Base-by-base conservation (phyloP, 345 rosid genomes). In the Firmiana major region DNA sequence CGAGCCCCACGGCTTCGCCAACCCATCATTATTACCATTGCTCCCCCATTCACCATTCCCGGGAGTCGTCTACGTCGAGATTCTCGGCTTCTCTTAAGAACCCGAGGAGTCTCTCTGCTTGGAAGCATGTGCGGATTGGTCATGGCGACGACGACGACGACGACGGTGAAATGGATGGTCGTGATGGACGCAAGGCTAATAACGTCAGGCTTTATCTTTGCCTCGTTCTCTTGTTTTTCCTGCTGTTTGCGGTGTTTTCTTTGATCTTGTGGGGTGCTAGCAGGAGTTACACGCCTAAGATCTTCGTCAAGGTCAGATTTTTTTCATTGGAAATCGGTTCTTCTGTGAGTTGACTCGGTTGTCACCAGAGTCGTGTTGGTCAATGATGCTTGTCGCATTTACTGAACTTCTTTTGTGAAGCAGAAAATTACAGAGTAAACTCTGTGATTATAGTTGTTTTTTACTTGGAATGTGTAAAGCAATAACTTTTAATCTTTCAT, bases 31-130 rank as follows among this genome's bases (percentile, higher is more conserved):
- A 81, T 87, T 95, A 93, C 83, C 96, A 93, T 72, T 87, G 92
- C 83, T 95, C 99, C 9, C 98, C 99, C 1, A 88, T 90, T 68
- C 99, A 95, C 81, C 99, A 93, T 86, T 95, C 99, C n/a, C 89
- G 98, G 7, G 99, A 95, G 85, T 95, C 99, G 12, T 94, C 98
- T 64, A 90, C 92, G 38, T 93, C 98, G 10, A 86, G 98, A 24
- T 92, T 92, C 92, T 89, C 98, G 6, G 96, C 90, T 60, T 85
- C 95, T 48, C 86, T 87, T 46, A 93, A 88, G 73, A 84, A 86
- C 79, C 91, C 91, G 6, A 75, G 81, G 51, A 82, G 76, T 49
- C 87, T 87, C 64, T 38, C 85, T 70, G 86, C 89, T 8, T 93
- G 91, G 91, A 87, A 88, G 62, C 90, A 89, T 71, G 77, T 89